phyloP scores from a whole-genome alignment of 495 filamentous ascomycete genomes.

The Aspergillus avenaceus region DNA sequence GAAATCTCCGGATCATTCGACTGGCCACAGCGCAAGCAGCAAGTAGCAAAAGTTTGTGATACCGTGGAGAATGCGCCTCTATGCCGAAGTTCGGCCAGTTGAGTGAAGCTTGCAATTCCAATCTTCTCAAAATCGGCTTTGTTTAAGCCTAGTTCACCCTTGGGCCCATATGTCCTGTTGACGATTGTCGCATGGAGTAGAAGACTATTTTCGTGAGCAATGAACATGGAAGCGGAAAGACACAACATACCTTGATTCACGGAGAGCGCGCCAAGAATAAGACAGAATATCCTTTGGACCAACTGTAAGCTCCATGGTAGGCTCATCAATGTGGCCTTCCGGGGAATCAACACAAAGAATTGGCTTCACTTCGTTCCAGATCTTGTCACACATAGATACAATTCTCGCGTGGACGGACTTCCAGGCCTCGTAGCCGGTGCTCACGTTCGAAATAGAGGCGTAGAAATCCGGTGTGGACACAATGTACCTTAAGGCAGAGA shows the following conservation, averaged over 20 bases:
- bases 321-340: constrained; percentile 77
- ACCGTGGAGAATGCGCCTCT: constrained; percentile 93
- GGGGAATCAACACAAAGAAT: constrained; percentile 88
- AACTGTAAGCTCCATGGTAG: constrained; percentile 61
- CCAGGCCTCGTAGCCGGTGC: constrained; percentile 21
- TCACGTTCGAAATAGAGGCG: constrained; percentile 17
- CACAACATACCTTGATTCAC: constrained; percentile 72
- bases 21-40: constrained; percentile 60
- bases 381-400: constrained; percentile 48
- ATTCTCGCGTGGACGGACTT: constrained; percentile 52
- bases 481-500: constrained; percentile 59
- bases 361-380: constrained; percentile 72
- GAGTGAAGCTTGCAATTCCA: constrained; percentile 69
- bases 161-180: constrained; percentile 36
- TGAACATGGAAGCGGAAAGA: background rate
- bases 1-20: constrained; percentile 43
- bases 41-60: constrained; percentile 76
- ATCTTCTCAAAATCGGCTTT: constrained; percentile 46
- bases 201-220: constrained; percentile 48
- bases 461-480: constrained; percentile 37
- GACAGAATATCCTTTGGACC: constrained; percentile 83
- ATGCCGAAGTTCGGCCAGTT: constrained; percentile 80
- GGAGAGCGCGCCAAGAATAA: constrained; percentile 88
- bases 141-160: constrained; percentile 25
- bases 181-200: constrained; percentile 40